phyloP scores from a whole-genome alignment of 345 rosid species.

The Eucalyptus camaldulensis region DNA sequence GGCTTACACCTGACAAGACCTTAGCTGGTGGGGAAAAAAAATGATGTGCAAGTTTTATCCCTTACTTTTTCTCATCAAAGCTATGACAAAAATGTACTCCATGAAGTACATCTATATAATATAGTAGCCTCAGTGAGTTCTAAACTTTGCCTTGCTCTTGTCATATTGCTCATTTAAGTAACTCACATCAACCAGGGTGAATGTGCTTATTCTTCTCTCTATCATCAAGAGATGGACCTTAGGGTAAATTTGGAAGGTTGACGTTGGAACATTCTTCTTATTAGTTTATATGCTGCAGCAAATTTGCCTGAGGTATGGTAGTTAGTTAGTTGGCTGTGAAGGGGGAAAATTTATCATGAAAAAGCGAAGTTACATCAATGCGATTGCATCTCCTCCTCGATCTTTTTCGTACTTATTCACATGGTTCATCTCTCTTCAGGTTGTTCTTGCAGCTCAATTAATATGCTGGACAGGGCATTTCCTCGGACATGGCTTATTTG shows the following conservation, averaged over 20 bases:
- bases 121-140: not conserved
- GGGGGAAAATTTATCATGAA: not conserved
- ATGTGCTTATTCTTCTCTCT: not conserved
- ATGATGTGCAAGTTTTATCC: not conserved
- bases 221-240: not conserved
- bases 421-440: conserved; percentile 16
- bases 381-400: not conserved
- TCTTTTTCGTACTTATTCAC: not conserved
- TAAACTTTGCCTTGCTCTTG: not conserved
- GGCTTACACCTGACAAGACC: not conserved
- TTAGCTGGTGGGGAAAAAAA: not conserved
- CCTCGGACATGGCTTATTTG: conserved; percentile 78
- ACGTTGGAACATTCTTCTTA: not conserved
- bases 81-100: not conserved
- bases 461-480: conserved; percentile 77
- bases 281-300: not conserved
- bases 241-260: not conserved
- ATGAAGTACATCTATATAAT: not conserved
- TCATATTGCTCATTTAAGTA: not conserved
- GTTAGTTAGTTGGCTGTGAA: not conserved
- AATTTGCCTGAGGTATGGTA: not conserved
- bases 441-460: conserved; percentile 57
- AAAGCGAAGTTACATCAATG: not conserved
- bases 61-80: not conserved
- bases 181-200: not conserved